A percentile compares a stretch with the other conserved stretches of the same genome.
phyloP scores from a whole-genome alignment of 1,284 basidiomycete species.

The Cryptococcus neoformans region DNA sequence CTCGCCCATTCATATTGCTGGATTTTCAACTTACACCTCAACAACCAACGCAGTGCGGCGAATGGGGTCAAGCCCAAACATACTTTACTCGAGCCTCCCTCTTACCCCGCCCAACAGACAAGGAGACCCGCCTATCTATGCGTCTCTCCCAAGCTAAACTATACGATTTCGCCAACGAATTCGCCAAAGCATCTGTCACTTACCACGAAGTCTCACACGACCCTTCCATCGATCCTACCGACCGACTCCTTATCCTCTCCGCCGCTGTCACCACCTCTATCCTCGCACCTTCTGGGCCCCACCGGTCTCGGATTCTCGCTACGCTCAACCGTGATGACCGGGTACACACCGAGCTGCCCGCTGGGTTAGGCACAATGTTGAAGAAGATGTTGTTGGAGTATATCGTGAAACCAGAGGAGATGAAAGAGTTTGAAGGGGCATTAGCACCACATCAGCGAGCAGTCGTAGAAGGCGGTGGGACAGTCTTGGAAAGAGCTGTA shows the following conservation, averaged over 20 bases:
- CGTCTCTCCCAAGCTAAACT: slow-evolving; percentile 73
- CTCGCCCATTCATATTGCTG: not conserved
- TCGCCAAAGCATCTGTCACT: slow-evolving; percentile 88
- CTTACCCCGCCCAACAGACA: slow-evolving; percentile 75
- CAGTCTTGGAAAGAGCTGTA: slow-evolving; percentile 94
- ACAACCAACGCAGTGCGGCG: slow-evolving; percentile 32
- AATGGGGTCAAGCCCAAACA: slow-evolving; percentile 78
- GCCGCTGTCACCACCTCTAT: slow-evolving; percentile 94
- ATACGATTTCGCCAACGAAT: slow-evolving; percentile 85
- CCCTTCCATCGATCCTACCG: slow-evolving; percentile 82
- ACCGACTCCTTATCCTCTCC: slow-evolving; percentile 79
- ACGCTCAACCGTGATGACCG: slow-evolving; percentile 93
- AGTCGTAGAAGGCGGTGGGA: slow-evolving; percentile 71
- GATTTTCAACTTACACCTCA: slow-evolving; percentile 3
- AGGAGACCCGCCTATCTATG: slow-evolving; percentile 72
- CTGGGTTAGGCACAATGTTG: slow-evolving; percentile 69
- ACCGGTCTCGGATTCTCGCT: slow-evolving; percentile 85
- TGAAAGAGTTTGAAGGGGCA: slow-evolving; percentile 82
- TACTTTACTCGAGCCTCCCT: slow-evolving; percentile 96
- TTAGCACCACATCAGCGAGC: slow-evolving; percentile 92
- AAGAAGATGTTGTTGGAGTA: slow-evolving; percentile 97
- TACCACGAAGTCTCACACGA: slow-evolving; percentile 94
- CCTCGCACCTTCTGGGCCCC: slow-evolving; percentile 94
- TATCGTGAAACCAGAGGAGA: slow-evolving; percentile 83
- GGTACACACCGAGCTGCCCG: slow-evolving; percentile 58